Conservation (phyloP, 352 stramenopile genomes). For the Pythium oligandrum region DNA sequence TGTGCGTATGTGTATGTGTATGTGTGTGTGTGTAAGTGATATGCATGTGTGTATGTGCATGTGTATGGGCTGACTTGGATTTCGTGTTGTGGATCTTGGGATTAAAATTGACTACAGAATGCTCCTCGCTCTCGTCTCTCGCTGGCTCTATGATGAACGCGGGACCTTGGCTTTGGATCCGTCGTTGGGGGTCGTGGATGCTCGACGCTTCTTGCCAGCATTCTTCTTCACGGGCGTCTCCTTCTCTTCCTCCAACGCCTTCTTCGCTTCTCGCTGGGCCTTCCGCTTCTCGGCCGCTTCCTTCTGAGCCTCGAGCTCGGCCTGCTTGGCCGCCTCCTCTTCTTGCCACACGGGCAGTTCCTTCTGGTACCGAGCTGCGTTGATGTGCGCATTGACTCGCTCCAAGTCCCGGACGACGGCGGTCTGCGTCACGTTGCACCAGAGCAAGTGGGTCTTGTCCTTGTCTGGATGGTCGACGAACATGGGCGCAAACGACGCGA, state of each 20-base stretch:
- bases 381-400: constrained; percentile 53
- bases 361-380: constrained; percentile 46
- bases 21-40: no score
- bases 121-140: no score
- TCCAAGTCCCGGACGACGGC: constrained; percentile 39
- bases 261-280: constrained; percentile 3
- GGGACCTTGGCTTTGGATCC: constrained; percentile 2
- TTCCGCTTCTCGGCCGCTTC: constrained; percentile 15
- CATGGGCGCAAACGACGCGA: constrained; percentile 56
- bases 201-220: constrained; percentile 3
- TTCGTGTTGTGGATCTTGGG: no score
- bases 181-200: not conserved
- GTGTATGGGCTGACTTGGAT: no score
- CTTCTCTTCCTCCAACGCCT: constrained; percentile 1
- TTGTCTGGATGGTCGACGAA: constrained; percentile 57
- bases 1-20: no score
- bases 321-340: constrained; percentile 23
- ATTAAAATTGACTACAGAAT: no score
- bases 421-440: constrained; percentile 63
- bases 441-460: constrained; percentile 43
- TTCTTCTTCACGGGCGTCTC: not conserved
- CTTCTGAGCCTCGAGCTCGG: no score
- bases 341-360: constrained; percentile 47
- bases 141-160: not conserved
- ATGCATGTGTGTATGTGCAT: no score